Evolutionary conservation across 495 filamentous ascomycete species (phyloP).

Genomic region (Aspergillus nanangensis): DNA sequence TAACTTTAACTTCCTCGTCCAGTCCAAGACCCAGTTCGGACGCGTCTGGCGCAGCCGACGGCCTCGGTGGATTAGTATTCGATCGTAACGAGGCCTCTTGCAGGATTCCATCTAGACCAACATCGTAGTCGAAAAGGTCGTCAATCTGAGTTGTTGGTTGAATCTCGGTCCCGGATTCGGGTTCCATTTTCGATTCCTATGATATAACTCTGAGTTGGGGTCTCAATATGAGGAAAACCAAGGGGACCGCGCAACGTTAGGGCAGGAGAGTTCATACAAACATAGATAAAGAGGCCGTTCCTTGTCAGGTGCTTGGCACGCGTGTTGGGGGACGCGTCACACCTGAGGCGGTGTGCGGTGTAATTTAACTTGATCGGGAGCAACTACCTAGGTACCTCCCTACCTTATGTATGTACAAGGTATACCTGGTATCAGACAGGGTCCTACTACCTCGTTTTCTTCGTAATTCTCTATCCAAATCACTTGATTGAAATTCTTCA

Average conservation of each 20-base stretch:
- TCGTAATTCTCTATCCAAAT: no score
- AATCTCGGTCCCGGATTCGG: no score
- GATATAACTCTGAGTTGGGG: no score
- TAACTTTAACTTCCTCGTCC: constrained; percentile 80
- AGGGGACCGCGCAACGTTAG: not conserved
- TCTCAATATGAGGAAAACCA: no score
- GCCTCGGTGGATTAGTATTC: constrained; percentile 21
- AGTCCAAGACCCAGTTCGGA: constrained; percentile 55
- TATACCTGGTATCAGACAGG: not conserved
- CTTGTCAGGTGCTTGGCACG: not conserved
- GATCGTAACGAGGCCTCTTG: constrained; percentile 33
- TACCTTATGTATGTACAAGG: no score
- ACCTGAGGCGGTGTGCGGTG: no score
- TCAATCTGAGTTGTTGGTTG: constrained; percentile 37
- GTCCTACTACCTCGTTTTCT: no score
- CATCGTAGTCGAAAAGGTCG: constrained; percentile 70
- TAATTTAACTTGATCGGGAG: no score
- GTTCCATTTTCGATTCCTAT: constrained; percentile 11
- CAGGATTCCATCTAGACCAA: constrained; percentile 49
- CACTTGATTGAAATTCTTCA: no score
- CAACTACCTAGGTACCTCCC: not conserved
- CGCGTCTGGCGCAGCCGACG: constrained; percentile 25
- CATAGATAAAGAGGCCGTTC: not conserved
- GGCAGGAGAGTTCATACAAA: not conserved
- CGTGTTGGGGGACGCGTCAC: no score